Evolutionary conservation across 2,329 filamentous ascomycete genomes (phyloP).

Genomic region (Pseudopyricularia javanii): DNA sequence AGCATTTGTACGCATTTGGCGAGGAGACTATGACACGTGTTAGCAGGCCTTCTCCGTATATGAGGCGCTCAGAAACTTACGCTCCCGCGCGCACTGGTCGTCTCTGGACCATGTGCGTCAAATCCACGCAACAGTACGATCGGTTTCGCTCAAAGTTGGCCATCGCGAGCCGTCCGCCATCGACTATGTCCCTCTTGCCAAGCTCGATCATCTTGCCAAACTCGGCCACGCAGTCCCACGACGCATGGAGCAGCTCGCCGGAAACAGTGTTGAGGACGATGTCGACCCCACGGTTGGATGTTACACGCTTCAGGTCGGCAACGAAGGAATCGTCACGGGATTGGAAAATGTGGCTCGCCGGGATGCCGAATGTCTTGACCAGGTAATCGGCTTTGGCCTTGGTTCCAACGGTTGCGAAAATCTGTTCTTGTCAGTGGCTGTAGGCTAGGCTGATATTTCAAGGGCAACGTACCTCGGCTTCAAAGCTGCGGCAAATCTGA

Average conservation of each 20-base stretch:
- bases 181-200: constrained; percentile 16
- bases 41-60: too few relatives aligned
- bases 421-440: too few relatives aligned
- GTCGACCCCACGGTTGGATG: constrained; percentile 20
- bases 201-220: constrained; percentile 23
- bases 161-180: constrained; percentile 5
- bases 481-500: too few relatives aligned
- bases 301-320: constrained; percentile 7
- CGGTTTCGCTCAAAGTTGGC: constrained; percentile 6
- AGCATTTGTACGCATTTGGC: too few relatives aligned
- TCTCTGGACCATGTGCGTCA: too few relatives aligned
- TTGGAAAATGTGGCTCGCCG: constrained; percentile 18
- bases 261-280: constrained; percentile 21
- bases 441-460: too few relatives aligned
- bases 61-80: too few relatives aligned
- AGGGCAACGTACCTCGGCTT: too few relatives aligned
- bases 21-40: too few relatives aligned
- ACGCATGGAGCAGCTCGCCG: constrained; percentile 18
- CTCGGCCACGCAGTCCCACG: constrained; percentile 19
- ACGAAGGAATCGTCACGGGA: constrained; percentile 9
- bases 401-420: constrained; percentile 18
- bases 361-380: constrained; percentile 10
- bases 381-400: constrained; percentile 22
- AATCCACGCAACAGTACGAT: too few relatives aligned
- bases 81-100: too few relatives aligned